These are phyloP conservation scores for Sutorius eximius DNA, from an alignment of 1,284 basidiomycete genomes.

Conservation along the genomic window DNA sequence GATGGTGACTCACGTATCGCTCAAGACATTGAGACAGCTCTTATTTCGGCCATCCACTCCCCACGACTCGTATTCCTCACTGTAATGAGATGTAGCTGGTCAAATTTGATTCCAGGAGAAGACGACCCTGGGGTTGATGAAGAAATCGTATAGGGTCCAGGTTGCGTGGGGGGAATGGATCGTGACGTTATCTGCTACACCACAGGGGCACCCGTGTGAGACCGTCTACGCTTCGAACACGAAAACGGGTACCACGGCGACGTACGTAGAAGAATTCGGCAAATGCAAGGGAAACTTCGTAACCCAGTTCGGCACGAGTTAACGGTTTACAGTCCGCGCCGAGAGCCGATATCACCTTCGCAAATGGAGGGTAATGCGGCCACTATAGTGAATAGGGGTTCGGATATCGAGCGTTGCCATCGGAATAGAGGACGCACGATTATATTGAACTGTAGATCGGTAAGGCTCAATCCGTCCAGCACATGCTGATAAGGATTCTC, in stretches of 20 bases:
- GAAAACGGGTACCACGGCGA: not conserved
- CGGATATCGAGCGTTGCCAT: not conserved
- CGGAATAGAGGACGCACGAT: slow-evolving; percentile 18
- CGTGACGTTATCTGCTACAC: slow-evolving; percentile 22
- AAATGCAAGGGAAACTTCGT: slow-evolving; percentile 33
- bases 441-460: slow-evolving; percentile 23
- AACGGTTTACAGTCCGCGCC: slow-evolving; percentile 19
- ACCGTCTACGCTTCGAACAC: not conserved
- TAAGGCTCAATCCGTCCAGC: slow-evolving; percentile 21
- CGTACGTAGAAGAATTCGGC: slow-evolving; percentile 34
- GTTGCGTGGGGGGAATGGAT: slow-evolving; percentile 8
- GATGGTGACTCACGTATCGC: slow-evolving; percentile 15
- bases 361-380: slow-evolving; percentile 29
- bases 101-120: slow-evolving; percentile 23
- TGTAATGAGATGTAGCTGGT: slow-evolving; percentile 25
- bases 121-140: slow-evolving; percentile 8
- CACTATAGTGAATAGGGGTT: slow-evolving; percentile 17
- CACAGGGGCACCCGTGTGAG: slow-evolving; percentile 4
- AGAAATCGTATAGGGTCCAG: slow-evolving; percentile 26
- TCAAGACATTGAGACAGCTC: slow-evolving; percentile 22
- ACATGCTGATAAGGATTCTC: slow-evolving; percentile 23
- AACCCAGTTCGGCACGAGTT: slow-evolving; percentile 26
- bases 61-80: slow-evolving; percentile 31
- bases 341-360: slow-evolving; percentile 27
- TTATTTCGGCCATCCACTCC: slow-evolving; percentile 31